A percentile compares a stretch with the other conserved stretches of the same genome.
Conservation (phyloP, 2,329 filamentous ascomycete species). For the Metarhizium humberi region DNA sequence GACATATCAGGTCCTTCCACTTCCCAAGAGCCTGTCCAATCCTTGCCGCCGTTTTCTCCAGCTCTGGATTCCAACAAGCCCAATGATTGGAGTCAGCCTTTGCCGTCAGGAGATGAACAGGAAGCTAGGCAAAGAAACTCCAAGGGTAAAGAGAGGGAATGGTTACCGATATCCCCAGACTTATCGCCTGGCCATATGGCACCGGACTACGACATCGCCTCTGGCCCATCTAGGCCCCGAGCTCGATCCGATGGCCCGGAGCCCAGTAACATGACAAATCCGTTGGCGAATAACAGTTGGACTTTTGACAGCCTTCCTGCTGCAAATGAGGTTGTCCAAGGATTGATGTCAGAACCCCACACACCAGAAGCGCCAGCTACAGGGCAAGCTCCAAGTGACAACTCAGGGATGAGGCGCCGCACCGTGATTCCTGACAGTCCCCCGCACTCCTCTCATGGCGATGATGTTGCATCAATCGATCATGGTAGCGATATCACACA, state of each 20-base stretch:
- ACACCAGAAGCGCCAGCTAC: not conserved
- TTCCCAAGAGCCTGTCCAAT: not conserved
- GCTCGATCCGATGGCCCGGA: conserved; percentile 49
- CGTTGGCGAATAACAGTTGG: conserved; percentile 53
- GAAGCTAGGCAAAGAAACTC: not conserved
- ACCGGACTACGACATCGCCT: conserved; percentile 4
- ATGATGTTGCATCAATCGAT: conserved; percentile 1
- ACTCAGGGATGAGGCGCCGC: not conserved
- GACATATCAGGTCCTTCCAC: not conserved
- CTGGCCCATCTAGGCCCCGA: conserved; percentile 32
- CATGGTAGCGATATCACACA: conserved; percentile 7
- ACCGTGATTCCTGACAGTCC: not conserved
- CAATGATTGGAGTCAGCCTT: not conserved
- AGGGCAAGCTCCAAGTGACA: not conserved
- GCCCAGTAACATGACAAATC: conserved; percentile 33
- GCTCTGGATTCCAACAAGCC: not conserved
- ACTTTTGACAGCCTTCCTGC: conserved; percentile 37
- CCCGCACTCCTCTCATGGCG: conserved; percentile 1
- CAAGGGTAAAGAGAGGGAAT: conserved; percentile 19
- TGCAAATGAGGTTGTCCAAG: conserved; percentile 8
- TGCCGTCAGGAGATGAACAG: not conserved
- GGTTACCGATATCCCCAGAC: conserved; percentile 5
- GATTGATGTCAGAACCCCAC: not conserved
- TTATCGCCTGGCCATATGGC: conserved; percentile 4
- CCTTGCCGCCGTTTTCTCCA: not conserved